These are phyloP conservation scores for Venturia aucupariae DNA, from an alignment of 2,329 filamentous ascomycete genomes.

Conservation along the genomic window DNA sequence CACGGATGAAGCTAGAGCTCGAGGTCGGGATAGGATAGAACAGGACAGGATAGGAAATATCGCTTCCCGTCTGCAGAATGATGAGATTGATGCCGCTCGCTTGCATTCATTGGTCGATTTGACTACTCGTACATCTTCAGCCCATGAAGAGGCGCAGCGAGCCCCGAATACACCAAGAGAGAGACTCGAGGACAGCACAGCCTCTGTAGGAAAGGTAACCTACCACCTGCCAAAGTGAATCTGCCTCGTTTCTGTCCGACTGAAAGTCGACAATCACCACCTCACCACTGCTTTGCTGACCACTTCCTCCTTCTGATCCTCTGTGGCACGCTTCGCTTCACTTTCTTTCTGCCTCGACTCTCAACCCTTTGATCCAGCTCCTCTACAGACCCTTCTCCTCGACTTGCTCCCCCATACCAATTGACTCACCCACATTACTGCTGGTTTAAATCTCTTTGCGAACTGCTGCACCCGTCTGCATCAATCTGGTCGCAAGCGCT, in stretches of 20 bases:
- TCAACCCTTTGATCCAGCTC: background rate
- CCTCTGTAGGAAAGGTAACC: background rate
- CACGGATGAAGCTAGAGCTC: background rate
- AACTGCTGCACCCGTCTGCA: background rate
- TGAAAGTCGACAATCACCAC: background rate
- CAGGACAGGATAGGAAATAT: background rate
- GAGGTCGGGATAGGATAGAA: no score
- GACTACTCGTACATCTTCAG: no score
- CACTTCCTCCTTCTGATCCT: background rate
- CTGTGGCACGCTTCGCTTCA: background rate
- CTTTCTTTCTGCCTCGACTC: background rate
- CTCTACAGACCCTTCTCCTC: background rate
- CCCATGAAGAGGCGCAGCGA: background rate
- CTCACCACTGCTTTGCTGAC: background rate
- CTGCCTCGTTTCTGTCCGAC: conserved; percentile 1
- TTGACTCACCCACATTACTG: background rate
- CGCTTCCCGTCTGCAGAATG: background rate
- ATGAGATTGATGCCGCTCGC: background rate
- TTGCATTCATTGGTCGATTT: background rate
- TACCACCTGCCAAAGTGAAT: background rate
- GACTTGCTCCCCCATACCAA: background rate
- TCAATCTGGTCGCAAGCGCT: background rate
- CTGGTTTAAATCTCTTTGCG: background rate
- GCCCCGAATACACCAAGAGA: background rate
- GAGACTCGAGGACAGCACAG: background rate